Evolutionary conservation across 768 basidiomycete genomes (phyloP), one percentile per base, ranked within the genome.

Genomic region (Russula earlei): DNA sequence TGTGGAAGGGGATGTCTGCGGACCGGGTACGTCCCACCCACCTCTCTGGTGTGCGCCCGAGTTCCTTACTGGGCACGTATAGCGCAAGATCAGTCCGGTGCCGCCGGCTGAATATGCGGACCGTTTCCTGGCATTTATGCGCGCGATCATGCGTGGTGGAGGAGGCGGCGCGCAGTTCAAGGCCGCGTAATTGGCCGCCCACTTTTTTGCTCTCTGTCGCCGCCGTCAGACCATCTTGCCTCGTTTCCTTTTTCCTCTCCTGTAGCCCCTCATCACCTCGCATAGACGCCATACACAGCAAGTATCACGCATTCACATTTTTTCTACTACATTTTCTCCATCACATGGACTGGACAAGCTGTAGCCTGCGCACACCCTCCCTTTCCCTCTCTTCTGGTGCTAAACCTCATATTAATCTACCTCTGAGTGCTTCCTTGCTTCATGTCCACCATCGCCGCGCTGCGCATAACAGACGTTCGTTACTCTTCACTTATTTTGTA

Each of bases 11-110:
- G 25, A 69, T 96, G 63, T 78, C 77, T 11, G 85, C 87, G 33
- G 93, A 96, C 74, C 72, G 87, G 63, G 94, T 96, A 64, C 68
- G 91, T 82, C 7, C 17, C 49, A 24, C 29, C 24, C n/a, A 36
- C 49, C 62, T n/a, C 46, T 5, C 7, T 24, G 7, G 37, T 19
- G 49, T 25, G 24, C 17, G 34, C 25, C 8, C 31, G 25, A n/a
- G 7, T 25, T 37, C n/a, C 25, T 52, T 52, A 53, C 36, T 14
- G 5, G 14, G 7, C 9, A 14, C 40, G 14, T 47, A 41, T 44
- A 96, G 92, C 91, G 93, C 66, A 94, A 89, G 67, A 98, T 98
- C 63, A 94, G 91, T 50, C 91, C 94, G 6, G 91, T 97, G 2
- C 85, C 86, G 2, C 92, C 96, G 0, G 63, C 70, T 7, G 89